phyloP scores from a whole-genome alignment of 805 yeast genomes.

The Candida endomychidarum region DNA sequence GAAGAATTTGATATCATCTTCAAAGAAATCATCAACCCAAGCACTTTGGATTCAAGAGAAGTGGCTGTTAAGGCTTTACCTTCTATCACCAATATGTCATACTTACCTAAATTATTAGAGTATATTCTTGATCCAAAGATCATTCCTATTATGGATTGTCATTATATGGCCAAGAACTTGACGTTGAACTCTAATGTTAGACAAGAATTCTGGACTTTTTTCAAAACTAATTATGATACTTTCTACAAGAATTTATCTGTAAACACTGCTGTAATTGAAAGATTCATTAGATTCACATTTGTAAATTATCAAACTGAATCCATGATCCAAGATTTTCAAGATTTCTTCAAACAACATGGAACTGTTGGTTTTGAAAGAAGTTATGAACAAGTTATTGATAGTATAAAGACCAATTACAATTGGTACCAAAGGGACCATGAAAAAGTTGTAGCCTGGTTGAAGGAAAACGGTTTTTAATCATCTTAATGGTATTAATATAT shows the following conservation, averaged over 20 bases:
- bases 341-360: slow-evolving; percentile 31
- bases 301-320: slow-evolving; percentile 39
- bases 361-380: slow-evolving; percentile 55
- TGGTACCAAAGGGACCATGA: slow-evolving; percentile 51
- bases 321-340: slow-evolving; percentile 30
- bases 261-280: slow-evolving; percentile 52
- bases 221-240: slow-evolving; percentile 46
- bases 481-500: too few species aligned
- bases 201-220: slow-evolving; percentile 47
- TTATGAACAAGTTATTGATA: slow-evolving; percentile 55
- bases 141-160: slow-evolving; percentile 60
- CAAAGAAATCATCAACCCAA: slow-evolving; percentile 49
- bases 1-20: slow-evolving; percentile 40
- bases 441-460: slow-evolving; percentile 47
- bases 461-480: slow-evolving; percentile 18
- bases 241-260: slow-evolving; percentile 46
- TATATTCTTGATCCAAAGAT: slow-evolving; percentile 41
- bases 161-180: slow-evolving; percentile 48
- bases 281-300: slow-evolving; percentile 42
- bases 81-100: slow-evolving; percentile 33
- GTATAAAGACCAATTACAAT: slow-evolving; percentile 45
- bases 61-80: slow-evolving; percentile 59
- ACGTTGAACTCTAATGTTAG: slow-evolving; percentile 47
- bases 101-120: slow-evolving; percentile 39
- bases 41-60: slow-evolving; percentile 59